Evolutionary conservation across 345 rosid genomes (phyloP).

Genomic region (Camelina laxa): DNA sequence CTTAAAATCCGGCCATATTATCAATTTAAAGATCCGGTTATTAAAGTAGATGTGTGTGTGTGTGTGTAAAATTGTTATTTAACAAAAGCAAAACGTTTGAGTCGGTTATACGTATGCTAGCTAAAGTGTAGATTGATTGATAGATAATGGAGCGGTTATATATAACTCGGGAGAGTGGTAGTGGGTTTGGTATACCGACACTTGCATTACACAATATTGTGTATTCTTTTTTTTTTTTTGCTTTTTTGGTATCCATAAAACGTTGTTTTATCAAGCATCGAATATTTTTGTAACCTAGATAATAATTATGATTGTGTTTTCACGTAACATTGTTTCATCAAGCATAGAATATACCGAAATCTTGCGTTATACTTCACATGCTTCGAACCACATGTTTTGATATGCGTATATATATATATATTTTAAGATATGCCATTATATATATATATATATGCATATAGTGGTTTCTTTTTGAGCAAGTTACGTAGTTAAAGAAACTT

Average conservation of each 20-base stretch:
- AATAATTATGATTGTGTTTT: neutral
- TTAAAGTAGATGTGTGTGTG: slow-evolving; percentile 3
- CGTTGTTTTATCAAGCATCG: neutral
- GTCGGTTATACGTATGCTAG: slow-evolving; percentile 31
- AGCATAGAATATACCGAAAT: slow-evolving; percentile 25
- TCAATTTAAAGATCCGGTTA: slow-evolving; percentile 6
- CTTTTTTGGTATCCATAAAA: neutral
- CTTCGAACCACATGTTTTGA: slow-evolving; percentile 29
- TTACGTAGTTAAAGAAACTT: slow-evolving; percentile 18
- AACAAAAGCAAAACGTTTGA: slow-evolving; percentile 30
- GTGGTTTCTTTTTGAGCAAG: slow-evolving; percentile 41
- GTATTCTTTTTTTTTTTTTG: slow-evolving; percentile 1
- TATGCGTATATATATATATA: slow-evolving; percentile 32
- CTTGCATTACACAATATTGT: slow-evolving; percentile 25
- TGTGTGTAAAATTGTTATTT: neutral
- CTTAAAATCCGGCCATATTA: neutral
- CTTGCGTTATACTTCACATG: slow-evolving; percentile 32
- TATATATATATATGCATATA: neutral
- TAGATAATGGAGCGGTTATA: slow-evolving; percentile 39
- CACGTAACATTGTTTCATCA: neutral
- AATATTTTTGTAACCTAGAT: slow-evolving; percentile 15
- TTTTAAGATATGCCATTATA: slow-evolving; percentile 27
- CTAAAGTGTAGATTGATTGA: slow-evolving; percentile 24
- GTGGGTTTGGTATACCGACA: slow-evolving; percentile 49
- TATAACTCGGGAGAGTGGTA: slow-evolving; percentile 16